Evolutionary conservation across 257 asterid genomes (phyloP).

Genomic region (Cynanchum wilfordii): DNA sequence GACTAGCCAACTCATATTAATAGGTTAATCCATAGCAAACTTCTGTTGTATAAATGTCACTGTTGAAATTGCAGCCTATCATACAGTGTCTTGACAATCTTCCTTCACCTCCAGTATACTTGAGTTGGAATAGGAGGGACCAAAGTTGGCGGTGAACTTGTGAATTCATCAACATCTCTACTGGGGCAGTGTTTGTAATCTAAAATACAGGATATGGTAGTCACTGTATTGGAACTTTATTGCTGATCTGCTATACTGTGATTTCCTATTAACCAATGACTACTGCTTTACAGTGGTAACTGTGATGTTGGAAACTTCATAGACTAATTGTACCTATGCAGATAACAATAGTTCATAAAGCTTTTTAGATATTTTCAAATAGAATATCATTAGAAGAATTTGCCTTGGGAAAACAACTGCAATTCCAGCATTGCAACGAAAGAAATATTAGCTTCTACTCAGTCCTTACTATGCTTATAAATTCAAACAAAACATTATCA

Average conservation of each 20-base stretch:
- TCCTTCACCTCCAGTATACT: not conserved
- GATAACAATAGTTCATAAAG: not conserved
- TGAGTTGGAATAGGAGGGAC: not conserved
- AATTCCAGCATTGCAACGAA: not conserved
- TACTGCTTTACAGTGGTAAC: not conserved
- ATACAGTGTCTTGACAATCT: not conserved
- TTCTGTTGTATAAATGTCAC: not conserved
- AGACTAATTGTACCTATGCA: not conserved
- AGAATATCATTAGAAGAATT: not conserved
- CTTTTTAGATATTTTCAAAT: not conserved
- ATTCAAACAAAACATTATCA: not conserved
- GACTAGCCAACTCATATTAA: not conserved
- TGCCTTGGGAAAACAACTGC: not conserved
- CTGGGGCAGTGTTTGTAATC: not conserved
- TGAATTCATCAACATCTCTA: not conserved
- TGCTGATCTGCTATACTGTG: not conserved
- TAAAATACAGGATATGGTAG: not conserved
- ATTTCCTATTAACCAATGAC: not conserved
- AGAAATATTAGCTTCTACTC: not conserved
- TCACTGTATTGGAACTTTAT: not conserved
- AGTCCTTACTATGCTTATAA: not conserved
- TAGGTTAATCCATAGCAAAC: not conserved
- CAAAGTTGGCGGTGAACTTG: not conserved
- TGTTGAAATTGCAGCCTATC: not conserved
- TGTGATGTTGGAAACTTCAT: not conserved